Evolutionary conservation across 2,329 filamentous ascomycete species (phyloP).

Genomic region (Rasamsonia emersonii): DNA sequence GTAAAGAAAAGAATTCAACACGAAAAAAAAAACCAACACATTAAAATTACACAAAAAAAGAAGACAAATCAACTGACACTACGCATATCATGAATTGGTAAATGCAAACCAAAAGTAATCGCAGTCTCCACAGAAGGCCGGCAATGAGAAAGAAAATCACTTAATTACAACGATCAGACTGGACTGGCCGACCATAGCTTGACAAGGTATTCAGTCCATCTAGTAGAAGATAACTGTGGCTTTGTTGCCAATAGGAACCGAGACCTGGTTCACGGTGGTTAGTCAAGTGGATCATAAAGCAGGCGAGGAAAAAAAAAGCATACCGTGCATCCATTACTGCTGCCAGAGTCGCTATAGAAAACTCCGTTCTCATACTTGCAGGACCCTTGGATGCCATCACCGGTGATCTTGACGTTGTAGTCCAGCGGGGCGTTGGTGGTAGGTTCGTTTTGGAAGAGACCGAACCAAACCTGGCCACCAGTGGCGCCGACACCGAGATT

Average conservation of each 20-base stretch:
- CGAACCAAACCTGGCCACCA: conserved; percentile 66
- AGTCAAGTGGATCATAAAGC: conserved; percentile 8
- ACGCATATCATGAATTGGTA: no score
- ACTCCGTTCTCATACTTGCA: conserved; percentile 60
- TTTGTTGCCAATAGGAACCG: conserved; percentile 38
- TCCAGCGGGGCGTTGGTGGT: conserved; percentile 62
- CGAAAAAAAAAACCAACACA: no score
- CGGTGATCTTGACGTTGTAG: conserved; percentile 70
- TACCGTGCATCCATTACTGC: conserved; percentile 69
- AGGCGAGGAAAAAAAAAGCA: conserved; percentile 32
- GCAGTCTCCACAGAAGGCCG: no score
- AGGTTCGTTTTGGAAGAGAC: conserved; percentile 75
- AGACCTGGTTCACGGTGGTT: conserved; percentile 30
- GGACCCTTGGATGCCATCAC: conserved; percentile 49
- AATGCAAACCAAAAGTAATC: no score
- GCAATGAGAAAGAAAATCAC: no score
- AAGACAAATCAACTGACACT: conserved; percentile 4
- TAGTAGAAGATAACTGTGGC: conserved; percentile 41
- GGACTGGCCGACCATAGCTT: no score
- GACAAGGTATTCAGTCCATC: no score
- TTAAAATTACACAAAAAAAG: conserved; percentile 3
- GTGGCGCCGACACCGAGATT: conserved; percentile 70
- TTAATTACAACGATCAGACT: no score
- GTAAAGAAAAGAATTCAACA: no score
- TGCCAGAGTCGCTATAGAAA: conserved; percentile 45